Percentiles rank a stretch among this genome's conserved stretches.
phyloP scores from a whole-genome alignment of 345 rosid genomes.

The Camelina laxa region DNA sequence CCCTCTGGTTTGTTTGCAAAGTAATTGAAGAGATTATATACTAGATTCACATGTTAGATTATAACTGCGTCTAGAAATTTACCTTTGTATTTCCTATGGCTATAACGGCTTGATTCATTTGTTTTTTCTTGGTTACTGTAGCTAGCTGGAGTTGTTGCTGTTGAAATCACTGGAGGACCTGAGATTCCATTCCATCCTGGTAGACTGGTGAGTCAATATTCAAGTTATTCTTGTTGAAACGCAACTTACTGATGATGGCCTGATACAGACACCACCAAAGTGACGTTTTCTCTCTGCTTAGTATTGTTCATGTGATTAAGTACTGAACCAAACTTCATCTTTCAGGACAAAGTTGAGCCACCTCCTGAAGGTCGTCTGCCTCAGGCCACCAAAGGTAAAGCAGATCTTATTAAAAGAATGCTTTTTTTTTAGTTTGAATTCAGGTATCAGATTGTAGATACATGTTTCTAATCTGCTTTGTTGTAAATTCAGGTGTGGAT shows the following conservation, averaged over 20 bases:
- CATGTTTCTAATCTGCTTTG: background rate
- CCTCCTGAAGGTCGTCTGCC: constrained; percentile 98
- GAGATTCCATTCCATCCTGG: constrained; percentile 92
- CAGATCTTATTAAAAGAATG: background rate
- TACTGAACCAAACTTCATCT: background rate
- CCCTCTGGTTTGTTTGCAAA: background rate
- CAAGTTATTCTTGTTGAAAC: background rate
- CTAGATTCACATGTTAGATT: constrained; percentile 1
- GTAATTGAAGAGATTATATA: background rate
- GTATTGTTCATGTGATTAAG: background rate
- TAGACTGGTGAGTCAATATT: constrained; percentile 52
- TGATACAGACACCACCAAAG: background rate
- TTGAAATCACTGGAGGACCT: constrained; percentile 86
- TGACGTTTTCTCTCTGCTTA: background rate
- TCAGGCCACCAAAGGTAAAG: constrained; percentile 70
- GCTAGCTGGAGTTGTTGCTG: constrained; percentile 90
- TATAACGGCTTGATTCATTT: constrained; percentile 1
- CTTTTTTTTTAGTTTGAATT: background rate
- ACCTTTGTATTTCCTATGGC: background rate
- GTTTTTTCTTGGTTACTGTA: constrained; percentile 34
- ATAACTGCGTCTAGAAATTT: background rate
- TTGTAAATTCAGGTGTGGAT: constrained; percentile 59
- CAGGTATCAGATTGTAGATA: background rate
- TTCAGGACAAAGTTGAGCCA: constrained; percentile 79
- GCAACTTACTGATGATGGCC: background rate